phyloP scores from a whole-genome alignment of 1,139 yeast species.

The Pichia kudriavzevii region DNA sequence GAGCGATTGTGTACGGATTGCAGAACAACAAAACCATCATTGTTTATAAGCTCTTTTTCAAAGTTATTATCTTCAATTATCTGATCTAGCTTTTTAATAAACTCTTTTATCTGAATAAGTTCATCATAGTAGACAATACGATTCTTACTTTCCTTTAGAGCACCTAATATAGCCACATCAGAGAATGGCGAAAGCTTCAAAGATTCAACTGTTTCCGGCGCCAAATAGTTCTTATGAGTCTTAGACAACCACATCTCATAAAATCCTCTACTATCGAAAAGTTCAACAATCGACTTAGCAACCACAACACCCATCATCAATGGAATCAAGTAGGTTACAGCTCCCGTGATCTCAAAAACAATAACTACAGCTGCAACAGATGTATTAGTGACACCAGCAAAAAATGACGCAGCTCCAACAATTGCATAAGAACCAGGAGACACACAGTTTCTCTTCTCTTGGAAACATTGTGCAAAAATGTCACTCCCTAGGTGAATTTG shows the following conservation, averaged over 20 bases:
- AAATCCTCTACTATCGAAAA: slow-evolving; percentile 38
- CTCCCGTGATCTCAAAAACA: slow-evolving; percentile 53
- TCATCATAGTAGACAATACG: slow-evolving; percentile 12
- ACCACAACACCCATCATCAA: slow-evolving; percentile 52
- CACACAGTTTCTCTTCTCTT: slow-evolving; percentile 41
- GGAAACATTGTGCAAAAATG: slow-evolving; percentile 37
- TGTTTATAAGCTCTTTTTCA: slow-evolving; percentile 8
- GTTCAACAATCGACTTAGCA: slow-evolving; percentile 43
- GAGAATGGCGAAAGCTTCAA: slow-evolving; percentile 9
- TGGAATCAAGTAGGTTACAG: slow-evolving; percentile 51
- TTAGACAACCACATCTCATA: slow-evolving; percentile 34
- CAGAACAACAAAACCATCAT: slow-evolving; percentile 15
- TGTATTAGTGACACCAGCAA: slow-evolving; percentile 50
- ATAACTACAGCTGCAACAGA: slow-evolving; percentile 52
- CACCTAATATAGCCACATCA: slow-evolving; percentile 5
- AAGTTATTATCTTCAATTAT: slow-evolving; percentile 21
- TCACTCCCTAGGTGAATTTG: slow-evolving; percentile 39
- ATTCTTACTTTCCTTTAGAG: slow-evolving; percentile 4
- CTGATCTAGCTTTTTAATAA: slow-evolving; percentile 20
- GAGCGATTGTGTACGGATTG: slow-evolving; percentile 5
- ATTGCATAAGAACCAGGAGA: slow-evolving; percentile 58
- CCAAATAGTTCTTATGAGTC: slow-evolving; percentile 7
- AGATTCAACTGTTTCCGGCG: slow-evolving; percentile 8
- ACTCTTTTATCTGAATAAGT: slow-evolving; percentile 26
- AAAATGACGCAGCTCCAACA: slow-evolving; percentile 52